Evolutionary conservation across 106 monocot species (phyloP).

Genomic region (Amphibolis antarctica): DNA sequence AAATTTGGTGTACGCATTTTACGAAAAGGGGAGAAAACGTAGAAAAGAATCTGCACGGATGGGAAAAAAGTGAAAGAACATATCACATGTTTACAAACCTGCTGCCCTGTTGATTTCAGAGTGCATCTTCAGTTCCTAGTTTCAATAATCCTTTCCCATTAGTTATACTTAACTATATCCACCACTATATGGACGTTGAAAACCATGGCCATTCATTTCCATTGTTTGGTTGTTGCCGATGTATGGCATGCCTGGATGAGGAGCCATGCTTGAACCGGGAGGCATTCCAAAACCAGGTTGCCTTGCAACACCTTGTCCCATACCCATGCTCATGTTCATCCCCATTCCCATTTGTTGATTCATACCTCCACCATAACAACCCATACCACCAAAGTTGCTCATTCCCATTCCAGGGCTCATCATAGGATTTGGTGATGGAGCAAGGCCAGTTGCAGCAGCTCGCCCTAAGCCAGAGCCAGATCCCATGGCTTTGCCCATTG

Average conservation of each 20-base stretch:
- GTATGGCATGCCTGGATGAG: slow-evolving; percentile 14
- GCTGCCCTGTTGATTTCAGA: too few species aligned
- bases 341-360: slow-evolving; percentile 7
- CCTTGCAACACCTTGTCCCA: slow-evolving; percentile 7
- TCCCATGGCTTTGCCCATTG: slow-evolving; percentile 99
- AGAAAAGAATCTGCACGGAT: too few species aligned
- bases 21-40: too few species aligned
- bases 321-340: slow-evolving; percentile 10
- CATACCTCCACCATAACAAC: slow-evolving; percentile 7
- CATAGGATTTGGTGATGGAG: slow-evolving; percentile 30
- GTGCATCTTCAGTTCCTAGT: too few species aligned
- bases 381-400: neutral
- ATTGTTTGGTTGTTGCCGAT: slow-evolving; percentile 34
- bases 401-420: slow-evolving; percentile 29
- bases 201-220: slow-evolving; percentile 30
- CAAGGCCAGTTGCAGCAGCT: slow-evolving; percentile 18
- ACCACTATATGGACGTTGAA: slow-evolving; percentile 14
- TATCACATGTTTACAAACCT: too few species aligned
- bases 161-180: neutral
- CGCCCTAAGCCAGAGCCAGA: slow-evolving; percentile 32
- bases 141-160: neutral
- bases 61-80: too few species aligned
- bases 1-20: too few species aligned
- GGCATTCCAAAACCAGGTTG: slow-evolving; percentile 15
- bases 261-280: neutral